Evolutionary conservation across 2,329 filamentous ascomycete genomes (phyloP).

Genomic region (Epichloe gansuensis): DNA sequence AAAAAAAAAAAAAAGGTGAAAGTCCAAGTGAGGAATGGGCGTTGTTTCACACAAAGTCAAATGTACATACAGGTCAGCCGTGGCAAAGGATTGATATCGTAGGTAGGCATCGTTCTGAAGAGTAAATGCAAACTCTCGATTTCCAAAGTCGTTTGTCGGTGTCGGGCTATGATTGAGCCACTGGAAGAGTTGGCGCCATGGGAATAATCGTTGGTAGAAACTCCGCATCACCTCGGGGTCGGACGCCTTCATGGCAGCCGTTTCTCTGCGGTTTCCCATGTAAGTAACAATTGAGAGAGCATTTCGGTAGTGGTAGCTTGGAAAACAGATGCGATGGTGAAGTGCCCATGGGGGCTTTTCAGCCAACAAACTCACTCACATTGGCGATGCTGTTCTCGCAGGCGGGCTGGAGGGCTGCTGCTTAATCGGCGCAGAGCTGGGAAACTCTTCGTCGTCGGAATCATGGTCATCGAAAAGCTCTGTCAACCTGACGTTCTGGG

Average conservation of each 20-base stretch:
- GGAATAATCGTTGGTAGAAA: slow-evolving; percentile 93
- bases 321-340: neutral
- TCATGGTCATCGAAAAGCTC: slow-evolving; percentile 47
- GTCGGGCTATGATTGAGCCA: slow-evolving; percentile 92
- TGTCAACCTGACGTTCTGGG: slow-evolving; percentile 41
- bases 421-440: slow-evolving; percentile 34
- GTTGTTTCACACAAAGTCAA: neutral
- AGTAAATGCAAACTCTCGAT: slow-evolving; percentile 93
- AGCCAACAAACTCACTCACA: slow-evolving; percentile 21
- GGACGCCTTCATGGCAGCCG: slow-evolving; percentile 35
- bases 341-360: neutral
- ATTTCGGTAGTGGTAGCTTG: too few species aligned
- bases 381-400: slow-evolving; percentile 28
- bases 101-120: slow-evolving; percentile 87
- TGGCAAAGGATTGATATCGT: slow-evolving; percentile 66
- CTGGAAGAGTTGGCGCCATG: slow-evolving; percentile 88
- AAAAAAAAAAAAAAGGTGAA: neutral
- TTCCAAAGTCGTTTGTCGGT: slow-evolving; percentile 76
- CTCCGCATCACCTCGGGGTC: slow-evolving; percentile 80
- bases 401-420: slow-evolving; percentile 28
- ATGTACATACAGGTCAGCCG: slow-evolving; percentile 35
- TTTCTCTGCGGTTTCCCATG: slow-evolving; percentile 9
- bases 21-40: neutral
- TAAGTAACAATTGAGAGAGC: too few species aligned
- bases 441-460: slow-evolving; percentile 51